phyloP scores from a whole-genome alignment of 768 basidiomycete species.

The Lactarius evosmus region DNA sequence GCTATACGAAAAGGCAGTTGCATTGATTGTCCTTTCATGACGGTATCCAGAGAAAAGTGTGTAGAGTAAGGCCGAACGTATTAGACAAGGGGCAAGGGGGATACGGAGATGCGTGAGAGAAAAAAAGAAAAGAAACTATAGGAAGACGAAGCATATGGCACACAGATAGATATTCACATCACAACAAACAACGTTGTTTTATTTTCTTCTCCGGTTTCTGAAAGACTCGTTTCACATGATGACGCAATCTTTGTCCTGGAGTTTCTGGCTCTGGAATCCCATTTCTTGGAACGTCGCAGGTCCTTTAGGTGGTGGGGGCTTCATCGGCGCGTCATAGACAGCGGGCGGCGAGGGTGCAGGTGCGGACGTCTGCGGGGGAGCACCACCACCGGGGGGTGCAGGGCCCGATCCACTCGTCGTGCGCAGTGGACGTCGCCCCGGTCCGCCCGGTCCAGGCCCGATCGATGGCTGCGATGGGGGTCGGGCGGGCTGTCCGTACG shows the following conservation, averaged over 20 bases:
- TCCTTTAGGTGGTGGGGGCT: slow-evolving; percentile 37
- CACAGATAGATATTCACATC: not conserved
- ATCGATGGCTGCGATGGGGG: slow-evolving; percentile 8
- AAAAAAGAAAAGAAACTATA: not conserved
- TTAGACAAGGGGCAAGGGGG: not conserved
- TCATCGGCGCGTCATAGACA: slow-evolving; percentile 11
- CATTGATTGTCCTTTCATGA: not conserved
- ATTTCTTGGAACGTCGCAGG: slow-evolving; percentile 90
- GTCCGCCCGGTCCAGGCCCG: not conserved
- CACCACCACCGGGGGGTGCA: not conserved
- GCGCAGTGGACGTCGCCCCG: slow-evolving; percentile 9
- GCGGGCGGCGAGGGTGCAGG: slow-evolving; percentile 1
- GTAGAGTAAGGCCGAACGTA: not conserved
- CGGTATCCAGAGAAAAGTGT: not conserved
- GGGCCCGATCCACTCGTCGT: slow-evolving; percentile 2
- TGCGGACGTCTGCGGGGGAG: slow-evolving; percentile 3
- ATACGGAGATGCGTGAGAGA: not conserved
- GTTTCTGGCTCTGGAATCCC: slow-evolving; percentile 79
- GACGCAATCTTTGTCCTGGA: slow-evolving; percentile 79
- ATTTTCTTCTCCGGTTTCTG: not conserved
- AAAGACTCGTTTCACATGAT: slow-evolving; percentile 57
- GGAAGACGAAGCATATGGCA: not conserved
- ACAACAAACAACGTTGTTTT: not conserved
- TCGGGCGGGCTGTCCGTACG: not conserved
- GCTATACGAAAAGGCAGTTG: slow-evolving; percentile 1